Percentiles rank a stretch among this genome's conserved stretches.
phyloP scores from a whole-genome alignment of 345 rosid species.

The Lepidium sativum region DNA sequence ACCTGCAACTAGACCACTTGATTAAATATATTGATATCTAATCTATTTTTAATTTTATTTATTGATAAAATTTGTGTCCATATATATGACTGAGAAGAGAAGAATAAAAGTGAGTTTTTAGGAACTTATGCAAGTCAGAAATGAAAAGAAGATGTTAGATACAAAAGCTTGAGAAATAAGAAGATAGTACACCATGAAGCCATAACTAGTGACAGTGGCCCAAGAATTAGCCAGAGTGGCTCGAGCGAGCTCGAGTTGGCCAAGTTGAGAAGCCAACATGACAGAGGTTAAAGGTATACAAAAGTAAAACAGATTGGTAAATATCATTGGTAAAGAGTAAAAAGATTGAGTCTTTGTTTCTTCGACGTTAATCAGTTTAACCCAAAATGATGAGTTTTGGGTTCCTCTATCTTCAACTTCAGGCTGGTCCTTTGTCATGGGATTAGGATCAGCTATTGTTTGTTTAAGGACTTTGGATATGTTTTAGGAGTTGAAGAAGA shows the following conservation, averaged over 20 bases:
- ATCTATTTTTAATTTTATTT: no score
- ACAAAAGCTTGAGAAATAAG: background rate
- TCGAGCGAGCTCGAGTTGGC: slow-evolving; percentile 64
- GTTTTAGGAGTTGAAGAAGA: background rate
- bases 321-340: slow-evolving; percentile 60
- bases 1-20: no score
- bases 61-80: no score
- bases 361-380: slow-evolving; percentile 36
- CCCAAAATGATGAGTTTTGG: slow-evolving; percentile 15
- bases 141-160: background rate
- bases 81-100: no score
- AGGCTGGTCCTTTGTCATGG: background rate
- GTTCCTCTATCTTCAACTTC: background rate
- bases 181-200: slow-evolving; percentile 60
- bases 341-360: slow-evolving; percentile 53
- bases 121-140: background rate
- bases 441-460: background rate
- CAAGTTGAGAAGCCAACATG: slow-evolving; percentile 75
- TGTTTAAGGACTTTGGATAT: background rate
- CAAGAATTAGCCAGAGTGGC: slow-evolving; percentile 83
- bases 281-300: slow-evolving; percentile 56
- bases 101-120: no score
- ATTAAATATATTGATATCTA: no score
- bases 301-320: slow-evolving; percentile 47
- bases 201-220: slow-evolving; percentile 71